phyloP scores from a whole-genome alignment of 257 asterid genomes.

The Datura wrightii region DNA sequence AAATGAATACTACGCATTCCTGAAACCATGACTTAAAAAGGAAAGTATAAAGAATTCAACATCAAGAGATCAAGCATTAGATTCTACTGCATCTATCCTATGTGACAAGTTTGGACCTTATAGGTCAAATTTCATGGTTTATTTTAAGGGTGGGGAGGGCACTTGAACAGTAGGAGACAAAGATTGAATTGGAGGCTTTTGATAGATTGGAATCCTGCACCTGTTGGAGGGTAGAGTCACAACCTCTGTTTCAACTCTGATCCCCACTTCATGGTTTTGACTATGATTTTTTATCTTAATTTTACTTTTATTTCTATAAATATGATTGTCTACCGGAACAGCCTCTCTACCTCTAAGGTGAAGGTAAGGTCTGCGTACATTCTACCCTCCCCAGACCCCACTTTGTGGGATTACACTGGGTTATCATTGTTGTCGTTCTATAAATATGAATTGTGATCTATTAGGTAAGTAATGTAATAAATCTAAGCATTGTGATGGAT shows the following conservation, averaged over 20 bases:
- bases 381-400: no score
- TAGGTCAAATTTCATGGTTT: conserved; percentile 5
- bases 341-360: no score
- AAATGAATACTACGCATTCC: background rate
- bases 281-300: background rate
- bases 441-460: background rate
- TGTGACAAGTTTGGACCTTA: conserved; percentile 12
- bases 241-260: background rate
- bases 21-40: background rate
- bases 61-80: background rate
- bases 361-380: no score
- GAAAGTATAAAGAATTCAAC: conserved; percentile 28
- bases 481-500: background rate
- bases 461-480: conserved; percentile 15
- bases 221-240: background rate
- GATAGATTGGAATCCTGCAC: background rate
- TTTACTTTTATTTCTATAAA: background rate
- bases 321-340: background rate
- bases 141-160: conserved; percentile 1
- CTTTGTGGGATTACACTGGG: no score
- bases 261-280: conserved; percentile 3
- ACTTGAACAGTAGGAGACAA: conserved; percentile 11
- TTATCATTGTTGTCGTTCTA: background rate
- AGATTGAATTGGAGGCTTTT: background rate
- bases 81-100: background rate